Percentiles rank a stretch among this genome's conserved stretches.
phyloP scores from a whole-genome alignment of 768 basidiomycete species.

The Suillus hirtellus region DNA sequence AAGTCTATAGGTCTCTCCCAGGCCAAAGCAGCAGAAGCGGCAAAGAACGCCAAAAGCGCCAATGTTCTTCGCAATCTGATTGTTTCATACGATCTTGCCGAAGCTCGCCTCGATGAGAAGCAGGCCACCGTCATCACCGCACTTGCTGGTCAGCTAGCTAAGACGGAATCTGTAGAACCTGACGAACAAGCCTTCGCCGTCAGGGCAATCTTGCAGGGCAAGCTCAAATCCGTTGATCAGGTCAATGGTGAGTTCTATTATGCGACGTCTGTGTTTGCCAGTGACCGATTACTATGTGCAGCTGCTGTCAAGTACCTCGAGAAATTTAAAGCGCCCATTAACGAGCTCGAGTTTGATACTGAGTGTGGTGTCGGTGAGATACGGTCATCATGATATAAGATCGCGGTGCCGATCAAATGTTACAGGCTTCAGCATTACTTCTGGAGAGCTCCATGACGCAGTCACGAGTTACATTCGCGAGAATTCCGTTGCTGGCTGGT shows the following conservation, averaged over 20 bases:
- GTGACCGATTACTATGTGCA: constrained; percentile 13
- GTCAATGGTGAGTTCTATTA: constrained; percentile 63
- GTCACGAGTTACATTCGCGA: constrained; percentile 60
- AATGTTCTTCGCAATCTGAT: constrained; percentile 69
- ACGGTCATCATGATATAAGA: constrained; percentile 2
- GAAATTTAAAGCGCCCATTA: constrained; percentile 55
- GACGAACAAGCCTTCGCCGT: constrained; percentile 64
- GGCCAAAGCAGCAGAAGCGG: constrained; percentile 79
- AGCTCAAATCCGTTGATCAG: constrained; percentile 82
- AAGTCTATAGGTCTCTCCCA: constrained; percentile 74
- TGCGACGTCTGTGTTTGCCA: constrained; percentile 1
- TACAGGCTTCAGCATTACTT: constrained; percentile 76
- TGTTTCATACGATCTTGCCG: constrained; percentile 49
- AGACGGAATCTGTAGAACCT: constrained; percentile 48
- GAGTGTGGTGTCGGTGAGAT: constrained; percentile 85
- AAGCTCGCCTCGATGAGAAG: constrained; percentile 69
- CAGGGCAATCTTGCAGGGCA: constrained; percentile 66
- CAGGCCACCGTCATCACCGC: constrained; percentile 69
- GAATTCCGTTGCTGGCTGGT: constrained; percentile 68
- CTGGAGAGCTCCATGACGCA: constrained; percentile 57
- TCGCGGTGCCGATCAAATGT: constrained; percentile 6
- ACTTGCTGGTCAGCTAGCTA: constrained; percentile 62
- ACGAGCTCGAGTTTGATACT: constrained; percentile 70
- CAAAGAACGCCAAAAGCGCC: constrained; percentile 79
- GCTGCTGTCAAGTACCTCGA: constrained; percentile 73